Evolutionary conservation across 345 rosid species (phyloP).

Genomic region (Bruguiera parviflora): DNA sequence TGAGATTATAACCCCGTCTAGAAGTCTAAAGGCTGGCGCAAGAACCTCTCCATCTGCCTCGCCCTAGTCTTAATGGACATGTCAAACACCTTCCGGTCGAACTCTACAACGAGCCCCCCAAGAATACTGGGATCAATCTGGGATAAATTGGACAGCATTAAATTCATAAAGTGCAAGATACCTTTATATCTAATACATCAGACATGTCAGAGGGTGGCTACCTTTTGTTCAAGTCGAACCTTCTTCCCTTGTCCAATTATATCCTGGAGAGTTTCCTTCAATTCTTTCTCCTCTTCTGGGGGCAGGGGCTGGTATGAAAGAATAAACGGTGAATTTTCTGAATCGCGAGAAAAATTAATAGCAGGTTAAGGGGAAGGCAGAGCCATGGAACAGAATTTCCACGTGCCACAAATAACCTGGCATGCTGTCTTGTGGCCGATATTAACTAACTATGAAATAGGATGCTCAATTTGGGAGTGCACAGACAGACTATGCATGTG

Average conservation of each 20-base stretch:
- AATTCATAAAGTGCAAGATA: not conserved
- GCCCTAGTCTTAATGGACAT: conserved; percentile 93
- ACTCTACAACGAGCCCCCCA: conserved; percentile 88
- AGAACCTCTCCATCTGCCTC: conserved; percentile 86
- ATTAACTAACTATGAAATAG: not conserved
- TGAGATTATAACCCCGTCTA: not conserved
- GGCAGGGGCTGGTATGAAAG: conserved; percentile 65
- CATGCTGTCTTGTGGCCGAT: not conserved
- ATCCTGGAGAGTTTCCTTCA: conserved; percentile 74
- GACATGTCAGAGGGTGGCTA: conserved; percentile 19
- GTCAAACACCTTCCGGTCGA: conserved; percentile 84
- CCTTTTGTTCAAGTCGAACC: conserved; percentile 80
- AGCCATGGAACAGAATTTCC: not conserved
- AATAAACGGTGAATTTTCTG: conserved; percentile 1
- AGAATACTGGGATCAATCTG: conserved; percentile 93
- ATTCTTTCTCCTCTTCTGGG: conserved; percentile 75
- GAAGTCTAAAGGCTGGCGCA: conserved; percentile 62
- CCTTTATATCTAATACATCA: not conserved
- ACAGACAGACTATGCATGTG: too few relatives aligned
- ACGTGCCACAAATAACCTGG: too few relatives aligned
- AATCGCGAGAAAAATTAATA: not conserved
- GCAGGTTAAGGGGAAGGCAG: too few relatives aligned
- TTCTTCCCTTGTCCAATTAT: conserved; percentile 75
- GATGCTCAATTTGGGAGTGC: not conserved
- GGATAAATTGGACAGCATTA: conserved; percentile 6